phyloP scores from a whole-genome alignment of 2,329 filamentous ascomycete species.

The Verruconis gallopava region DNA sequence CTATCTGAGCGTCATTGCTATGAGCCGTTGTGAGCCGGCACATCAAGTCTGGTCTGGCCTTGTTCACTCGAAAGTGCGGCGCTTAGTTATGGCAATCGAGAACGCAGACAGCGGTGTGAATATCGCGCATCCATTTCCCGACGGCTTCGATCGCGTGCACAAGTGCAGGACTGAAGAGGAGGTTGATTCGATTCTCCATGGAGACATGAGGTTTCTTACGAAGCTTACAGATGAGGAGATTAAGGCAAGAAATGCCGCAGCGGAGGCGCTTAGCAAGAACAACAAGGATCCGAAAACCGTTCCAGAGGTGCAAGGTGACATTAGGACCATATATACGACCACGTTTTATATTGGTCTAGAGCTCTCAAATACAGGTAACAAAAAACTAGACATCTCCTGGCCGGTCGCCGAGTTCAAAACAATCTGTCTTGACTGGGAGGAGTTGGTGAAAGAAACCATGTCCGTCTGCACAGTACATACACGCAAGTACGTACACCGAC shows the following conservation, averaged over 20 bases:
- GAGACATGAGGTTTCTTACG: conserved; percentile 33
- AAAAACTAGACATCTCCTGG: conserved; percentile 63
- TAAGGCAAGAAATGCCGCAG: conserved; percentile 20
- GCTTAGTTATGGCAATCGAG: conserved; percentile 74
- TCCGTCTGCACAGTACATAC: conserved; percentile 72
- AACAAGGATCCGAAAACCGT: not conserved
- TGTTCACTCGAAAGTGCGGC: conserved; percentile 83
- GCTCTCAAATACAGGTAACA: conserved; percentile 48
- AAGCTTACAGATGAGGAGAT: conserved; percentile 14
- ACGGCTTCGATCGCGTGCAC: conserved; percentile 78
- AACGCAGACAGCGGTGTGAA: conserved; percentile 60
- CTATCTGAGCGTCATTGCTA: conserved; percentile 77
- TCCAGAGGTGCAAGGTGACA: conserved; percentile 2
- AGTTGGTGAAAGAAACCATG: conserved; percentile 62
- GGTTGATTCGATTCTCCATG: conserved; percentile 48
- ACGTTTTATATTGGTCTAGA: conserved; percentile 92
- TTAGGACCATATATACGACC: conserved; percentile 60
- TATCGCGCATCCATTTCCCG: conserved; percentile 82
- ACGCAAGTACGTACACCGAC: conserved; percentile 75
- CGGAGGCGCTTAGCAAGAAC: conserved; percentile 19
- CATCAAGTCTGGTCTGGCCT: conserved; percentile 82
- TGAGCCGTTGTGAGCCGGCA: conserved; percentile 70
- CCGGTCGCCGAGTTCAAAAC: conserved; percentile 79
- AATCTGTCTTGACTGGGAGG: conserved; percentile 63
- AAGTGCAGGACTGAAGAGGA: conserved; percentile 50